phyloP scores from a whole-genome alignment of 495 filamentous ascomycete genomes.

The Hypoxylon crocopeplum region DNA sequence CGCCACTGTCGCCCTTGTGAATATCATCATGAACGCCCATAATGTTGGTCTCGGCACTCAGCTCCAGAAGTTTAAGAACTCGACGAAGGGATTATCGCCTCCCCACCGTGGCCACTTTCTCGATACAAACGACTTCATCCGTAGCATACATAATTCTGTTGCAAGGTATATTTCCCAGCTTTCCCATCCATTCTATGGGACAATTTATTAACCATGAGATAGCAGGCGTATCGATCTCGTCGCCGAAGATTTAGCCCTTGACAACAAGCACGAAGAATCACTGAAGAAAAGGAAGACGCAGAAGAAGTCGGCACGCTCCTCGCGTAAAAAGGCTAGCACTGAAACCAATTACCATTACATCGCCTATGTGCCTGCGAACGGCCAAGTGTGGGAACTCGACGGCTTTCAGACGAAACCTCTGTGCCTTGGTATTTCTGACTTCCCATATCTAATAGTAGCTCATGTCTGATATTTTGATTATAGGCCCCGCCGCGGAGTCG shows the following conservation, averaged over 20 bases:
- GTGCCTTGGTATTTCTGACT: conserved; percentile 62
- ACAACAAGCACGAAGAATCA: conserved; percentile 62
- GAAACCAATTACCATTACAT: conserved; percentile 79
- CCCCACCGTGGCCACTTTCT: conserved; percentile 77
- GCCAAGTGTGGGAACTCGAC: conserved; percentile 87
- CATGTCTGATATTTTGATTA: neutral
- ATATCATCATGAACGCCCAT: conserved; percentile 85
- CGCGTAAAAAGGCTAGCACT: conserved; percentile 33
- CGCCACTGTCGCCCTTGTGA: conserved; percentile 85
- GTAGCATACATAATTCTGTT: conserved; percentile 85
- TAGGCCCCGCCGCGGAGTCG: conserved; percentile 35
- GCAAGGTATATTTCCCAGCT: conserved; percentile 62
- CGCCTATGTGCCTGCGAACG: conserved; percentile 80
- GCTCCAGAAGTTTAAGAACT: conserved; percentile 72
- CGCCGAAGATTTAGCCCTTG: conserved; percentile 73
- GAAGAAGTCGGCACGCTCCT: conserved; percentile 23
- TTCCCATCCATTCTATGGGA: neutral
- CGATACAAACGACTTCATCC: conserved; percentile 76
- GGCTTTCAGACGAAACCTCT: conserved; percentile 79
- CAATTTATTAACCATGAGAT: neutral
- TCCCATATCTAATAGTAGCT: neutral
- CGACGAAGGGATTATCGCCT: conserved; percentile 70
- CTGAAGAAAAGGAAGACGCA: conserved; percentile 46
- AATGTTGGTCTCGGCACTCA: conserved; percentile 68
- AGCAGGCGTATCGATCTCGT: conserved; percentile 77